Percentiles rank a stretch among this genome's conserved stretches.
These are phyloP conservation scores for Aspergillus alliaceus DNA, from an alignment of 2,329 filamentous ascomycete genomes.

Conservation along the genomic window DNA sequence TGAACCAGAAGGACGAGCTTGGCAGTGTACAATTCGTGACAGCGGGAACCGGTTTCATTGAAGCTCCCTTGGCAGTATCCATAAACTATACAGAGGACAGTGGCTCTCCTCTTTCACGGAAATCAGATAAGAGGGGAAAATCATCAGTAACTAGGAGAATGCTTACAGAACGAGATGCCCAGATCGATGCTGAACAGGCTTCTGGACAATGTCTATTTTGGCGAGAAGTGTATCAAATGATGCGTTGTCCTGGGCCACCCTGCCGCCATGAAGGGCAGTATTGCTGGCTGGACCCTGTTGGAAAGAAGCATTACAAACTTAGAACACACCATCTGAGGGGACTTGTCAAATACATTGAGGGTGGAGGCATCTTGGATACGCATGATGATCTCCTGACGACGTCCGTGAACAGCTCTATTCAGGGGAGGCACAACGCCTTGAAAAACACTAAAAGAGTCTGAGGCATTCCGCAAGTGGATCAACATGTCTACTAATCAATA, in stretches of 20 bases:
- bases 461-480: background rate
- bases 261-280: background rate
- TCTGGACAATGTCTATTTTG: background rate
- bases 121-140: constrained; percentile 8
- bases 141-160: background rate
- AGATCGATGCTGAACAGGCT: background rate
- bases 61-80: constrained; percentile 9
- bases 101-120: constrained; percentile 1
- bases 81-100: constrained; percentile 28
- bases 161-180: background rate
- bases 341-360: background rate
- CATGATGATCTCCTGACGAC: background rate
- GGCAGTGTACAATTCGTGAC: background rate
- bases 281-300: background rate
- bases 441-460: background rate
- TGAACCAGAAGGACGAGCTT: background rate
- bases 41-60: background rate
- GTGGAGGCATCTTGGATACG: background rate
- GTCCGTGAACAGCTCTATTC: background rate
- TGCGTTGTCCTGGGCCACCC: background rate
- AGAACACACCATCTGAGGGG: background rate
- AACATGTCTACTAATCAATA: background rate
- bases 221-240: background rate
- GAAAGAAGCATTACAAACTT: background rate
- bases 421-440: too few relatives aligned